These are phyloP conservation scores for Leishmania arabica DNA, from an alignment of 208 protist genomes.

Conservation along the genomic window DNA sequence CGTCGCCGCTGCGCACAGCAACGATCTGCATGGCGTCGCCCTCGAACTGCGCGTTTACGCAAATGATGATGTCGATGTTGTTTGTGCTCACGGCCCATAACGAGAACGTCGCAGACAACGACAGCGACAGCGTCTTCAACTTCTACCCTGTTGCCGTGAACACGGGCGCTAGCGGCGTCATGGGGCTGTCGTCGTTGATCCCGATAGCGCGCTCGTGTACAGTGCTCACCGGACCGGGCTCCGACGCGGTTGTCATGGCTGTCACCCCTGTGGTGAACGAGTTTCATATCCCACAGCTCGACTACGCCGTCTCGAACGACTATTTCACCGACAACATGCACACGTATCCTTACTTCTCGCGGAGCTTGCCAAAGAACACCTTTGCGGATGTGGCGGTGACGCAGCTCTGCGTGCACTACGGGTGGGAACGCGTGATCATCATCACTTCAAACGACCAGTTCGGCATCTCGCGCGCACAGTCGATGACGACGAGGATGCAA, in stretches of 20 bases:
- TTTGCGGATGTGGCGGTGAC: slow-evolving; percentile 60
- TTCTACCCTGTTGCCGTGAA: slow-evolving; percentile 67
- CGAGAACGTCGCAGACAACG: slow-evolving; percentile 22
- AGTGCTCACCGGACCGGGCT: slow-evolving; percentile 69
- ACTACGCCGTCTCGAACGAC: slow-evolving; percentile 72
- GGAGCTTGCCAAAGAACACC: slow-evolving; percentile 51
- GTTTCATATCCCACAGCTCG: slow-evolving; percentile 71
- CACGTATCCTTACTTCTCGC: slow-evolving; percentile 82
- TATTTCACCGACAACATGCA: slow-evolving; percentile 58
- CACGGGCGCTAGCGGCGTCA: slow-evolving; percentile 69
- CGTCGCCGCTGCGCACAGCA: slow-evolving; percentile 61
- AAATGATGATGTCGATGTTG: slow-evolving; percentile 61
- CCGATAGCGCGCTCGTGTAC: slow-evolving; percentile 69
- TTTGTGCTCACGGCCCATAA: slow-evolving; percentile 63
- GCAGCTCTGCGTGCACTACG: slow-evolving; percentile 70
- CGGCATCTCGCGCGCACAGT: slow-evolving; percentile 44
- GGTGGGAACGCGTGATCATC: slow-evolving; percentile 86
- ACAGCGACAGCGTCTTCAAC: slow-evolving; percentile 36
- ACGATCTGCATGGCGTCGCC: slow-evolving; percentile 80
- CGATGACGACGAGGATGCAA: slow-evolving; percentile 52
- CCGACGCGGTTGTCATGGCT: slow-evolving; percentile 45
- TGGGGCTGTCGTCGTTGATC: slow-evolving; percentile 67
- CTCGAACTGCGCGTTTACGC: slow-evolving; percentile 50
- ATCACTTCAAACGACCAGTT: slow-evolving; percentile 64
- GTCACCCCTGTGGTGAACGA: slow-evolving; percentile 83